A percentile compares a stretch with the other conserved stretches of the same genome.
phyloP scores from a whole-genome alignment of 306 rosid genomes.

The Cicer cuneatum region DNA sequence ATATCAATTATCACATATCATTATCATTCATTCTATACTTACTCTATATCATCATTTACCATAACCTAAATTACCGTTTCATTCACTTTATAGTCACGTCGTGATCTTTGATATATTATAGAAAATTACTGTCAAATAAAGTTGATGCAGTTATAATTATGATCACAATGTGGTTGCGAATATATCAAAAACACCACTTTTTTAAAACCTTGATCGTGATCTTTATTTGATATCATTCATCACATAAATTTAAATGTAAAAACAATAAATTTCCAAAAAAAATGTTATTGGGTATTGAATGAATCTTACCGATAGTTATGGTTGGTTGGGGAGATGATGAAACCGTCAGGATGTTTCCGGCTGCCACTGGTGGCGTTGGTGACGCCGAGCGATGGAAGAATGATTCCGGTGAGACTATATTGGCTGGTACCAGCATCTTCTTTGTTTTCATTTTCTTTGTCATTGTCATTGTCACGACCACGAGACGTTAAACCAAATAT shows the following conservation, averaged over 20 bases:
- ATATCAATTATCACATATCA: background rate
- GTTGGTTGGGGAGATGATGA: conserved; percentile 54
- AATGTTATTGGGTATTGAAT: no score
- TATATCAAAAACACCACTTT: no score
- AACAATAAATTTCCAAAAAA: no score
- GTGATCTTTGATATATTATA: background rate
- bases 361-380: conserved; percentile 24
- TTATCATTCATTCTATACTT: background rate
- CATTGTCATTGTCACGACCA: background rate
- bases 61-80: background rate
- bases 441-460: background rate
- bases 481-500: background rate
- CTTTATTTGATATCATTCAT: background rate
- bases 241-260: background rate
- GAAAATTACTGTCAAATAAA: background rate
- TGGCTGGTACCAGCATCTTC: conserved; percentile 62
- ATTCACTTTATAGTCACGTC: background rate
- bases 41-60: no score
- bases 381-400: conserved; percentile 73
- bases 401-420: conserved; percentile 63
- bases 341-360: conserved; percentile 43
- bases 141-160: background rate
- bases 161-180: no score
- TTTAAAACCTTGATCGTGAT: background rate
- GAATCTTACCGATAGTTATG: conserved; percentile 52